Evolutionary conservation across 2,329 filamentous ascomycete species (phyloP).

Genomic region (Didymella segeticola): DNA sequence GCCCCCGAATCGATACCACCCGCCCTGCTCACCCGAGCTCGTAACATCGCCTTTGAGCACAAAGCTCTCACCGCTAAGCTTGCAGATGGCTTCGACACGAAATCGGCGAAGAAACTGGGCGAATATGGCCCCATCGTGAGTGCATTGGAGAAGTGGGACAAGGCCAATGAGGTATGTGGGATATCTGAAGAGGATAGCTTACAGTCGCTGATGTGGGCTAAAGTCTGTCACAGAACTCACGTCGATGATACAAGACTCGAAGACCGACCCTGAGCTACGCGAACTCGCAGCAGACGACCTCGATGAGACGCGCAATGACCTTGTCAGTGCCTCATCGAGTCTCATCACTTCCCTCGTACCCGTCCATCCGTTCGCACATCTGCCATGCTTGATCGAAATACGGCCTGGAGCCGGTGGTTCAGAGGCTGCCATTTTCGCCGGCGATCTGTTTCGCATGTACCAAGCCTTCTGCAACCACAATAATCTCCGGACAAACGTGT

Average conservation of each 20-base stretch:
- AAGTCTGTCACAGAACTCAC: conserved; percentile 72
- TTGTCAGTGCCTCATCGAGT: conserved; percentile 68
- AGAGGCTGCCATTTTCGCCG: conserved; percentile 89
- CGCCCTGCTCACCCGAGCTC: conserved; percentile 62
- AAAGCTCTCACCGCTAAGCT: conserved; percentile 59
- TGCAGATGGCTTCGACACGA: conserved; percentile 61
- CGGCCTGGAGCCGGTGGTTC: conserved; percentile 89
- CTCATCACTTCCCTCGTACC: conserved; percentile 83
- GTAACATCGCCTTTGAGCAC: conserved; percentile 63
- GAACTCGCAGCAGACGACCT: conserved; percentile 73
- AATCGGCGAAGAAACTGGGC: conserved; percentile 63
- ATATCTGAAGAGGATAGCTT: background rate
- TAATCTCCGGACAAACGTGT: conserved; percentile 69
- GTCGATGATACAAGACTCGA: conserved; percentile 73
- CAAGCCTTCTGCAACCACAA: conserved; percentile 74
- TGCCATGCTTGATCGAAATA: conserved; percentile 91
- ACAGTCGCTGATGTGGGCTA: conserved; percentile 31
- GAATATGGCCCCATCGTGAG: conserved; percentile 61
- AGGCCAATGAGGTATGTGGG: conserved; percentile 60
- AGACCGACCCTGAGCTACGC: conserved; percentile 65
- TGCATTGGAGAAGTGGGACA: conserved; percentile 64
- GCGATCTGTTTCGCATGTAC: conserved; percentile 91
- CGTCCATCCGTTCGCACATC: conserved; percentile 84
- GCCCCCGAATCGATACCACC: conserved; percentile 55
- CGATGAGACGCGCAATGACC: conserved; percentile 64